These are phyloP conservation scores for Xylaria sp. DNA, from an alignment of 2,329 filamentous ascomycete species.

Conservation along the genomic window DNA sequence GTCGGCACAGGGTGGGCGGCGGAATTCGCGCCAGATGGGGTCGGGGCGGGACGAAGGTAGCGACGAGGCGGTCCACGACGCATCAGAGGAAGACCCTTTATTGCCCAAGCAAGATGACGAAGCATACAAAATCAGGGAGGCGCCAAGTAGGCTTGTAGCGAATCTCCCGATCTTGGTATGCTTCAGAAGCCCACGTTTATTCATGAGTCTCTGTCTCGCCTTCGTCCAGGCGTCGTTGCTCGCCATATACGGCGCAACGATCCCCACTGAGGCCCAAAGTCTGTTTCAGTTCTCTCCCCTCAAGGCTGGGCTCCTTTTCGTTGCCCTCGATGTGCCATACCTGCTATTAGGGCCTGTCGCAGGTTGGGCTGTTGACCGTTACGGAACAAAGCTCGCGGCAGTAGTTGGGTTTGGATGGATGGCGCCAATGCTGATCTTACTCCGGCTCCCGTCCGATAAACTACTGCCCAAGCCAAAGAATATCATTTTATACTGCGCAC, in stretches of 20 bases:
- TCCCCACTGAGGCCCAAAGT: conserved; percentile 44
- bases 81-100: conserved; percentile 46
- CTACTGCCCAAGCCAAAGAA: conserved; percentile 32
- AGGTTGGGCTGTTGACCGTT: conserved; percentile 46
- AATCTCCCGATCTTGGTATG: conserved; percentile 54
- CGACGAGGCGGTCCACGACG: conserved; percentile 31
- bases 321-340: conserved; percentile 45
- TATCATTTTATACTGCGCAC: conserved; percentile 35
- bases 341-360: conserved; percentile 43
- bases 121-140: conserved; percentile 49
- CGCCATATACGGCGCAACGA: conserved; percentile 46
- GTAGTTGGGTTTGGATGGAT: conserved; percentile 57
- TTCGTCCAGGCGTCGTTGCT: conserved; percentile 51
- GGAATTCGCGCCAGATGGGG: conserved; percentile 26
- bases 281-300: conserved; percentile 47
- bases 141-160: conserved; percentile 47
- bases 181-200: conserved; percentile 47
- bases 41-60: conserved; percentile 18
- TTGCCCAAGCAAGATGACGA: conserved; percentile 45
- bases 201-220: conserved; percentile 47
- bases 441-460: conserved; percentile 60
- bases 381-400: conserved; percentile 43
- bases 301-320: conserved; percentile 46
- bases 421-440: conserved; percentile 62
- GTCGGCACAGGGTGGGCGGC: conserved; percentile 30